Conservation (phyloP, 2,329 filamentous ascomycete genomes). For the Trichophyton schoenleinii region DNA sequence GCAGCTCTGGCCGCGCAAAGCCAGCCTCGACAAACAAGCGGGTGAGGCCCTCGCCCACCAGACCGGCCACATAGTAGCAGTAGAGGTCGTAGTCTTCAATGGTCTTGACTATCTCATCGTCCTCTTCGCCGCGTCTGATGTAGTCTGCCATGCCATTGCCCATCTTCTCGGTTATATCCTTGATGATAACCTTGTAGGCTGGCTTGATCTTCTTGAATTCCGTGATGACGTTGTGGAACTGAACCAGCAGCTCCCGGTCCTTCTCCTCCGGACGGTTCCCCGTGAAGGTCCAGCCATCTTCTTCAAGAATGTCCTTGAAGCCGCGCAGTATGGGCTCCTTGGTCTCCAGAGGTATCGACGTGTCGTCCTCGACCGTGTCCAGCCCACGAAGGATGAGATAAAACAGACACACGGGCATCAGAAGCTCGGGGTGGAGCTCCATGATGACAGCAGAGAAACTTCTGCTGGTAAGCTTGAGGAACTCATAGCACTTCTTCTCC, state of each 20-base stretch:
- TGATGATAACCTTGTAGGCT: conserved; percentile 72
- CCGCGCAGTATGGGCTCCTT: conserved; percentile 79
- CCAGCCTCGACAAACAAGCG: conserved; percentile 76
- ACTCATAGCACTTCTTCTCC: conserved; percentile 71
- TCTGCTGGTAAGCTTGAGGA: conserved; percentile 75
- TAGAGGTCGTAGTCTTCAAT: conserved; percentile 88
- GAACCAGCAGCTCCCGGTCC: conserved; percentile 78
- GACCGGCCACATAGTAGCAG: conserved; percentile 94
- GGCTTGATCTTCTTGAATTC: conserved; percentile 85
- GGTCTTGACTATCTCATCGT: conserved; percentile 66
- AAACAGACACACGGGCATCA: conserved; percentile 80
- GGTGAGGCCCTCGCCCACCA: conserved; percentile 92
- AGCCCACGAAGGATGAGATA: conserved; percentile 85
- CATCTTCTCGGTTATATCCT: conserved; percentile 89
- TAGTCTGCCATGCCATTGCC: conserved; percentile 98
- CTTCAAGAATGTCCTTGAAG: conserved; percentile 65
- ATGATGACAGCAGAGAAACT: conserved; percentile 90
- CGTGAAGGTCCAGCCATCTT: conserved; percentile 81
- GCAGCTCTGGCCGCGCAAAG: conserved; percentile 72
- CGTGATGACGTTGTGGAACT: conserved; percentile 74
- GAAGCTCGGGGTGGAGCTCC: conserved; percentile 86
- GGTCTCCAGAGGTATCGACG: conserved; percentile 67
- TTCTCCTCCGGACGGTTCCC: conserved; percentile 86
- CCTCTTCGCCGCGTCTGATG: conserved; percentile 67
- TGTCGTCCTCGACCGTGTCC: conserved; percentile 98